Evolutionary conservation across 441 rosid genomes (phyloP), one percentile per base, ranked within the genome.

Genomic region (Erysimum cheiri): DNA sequence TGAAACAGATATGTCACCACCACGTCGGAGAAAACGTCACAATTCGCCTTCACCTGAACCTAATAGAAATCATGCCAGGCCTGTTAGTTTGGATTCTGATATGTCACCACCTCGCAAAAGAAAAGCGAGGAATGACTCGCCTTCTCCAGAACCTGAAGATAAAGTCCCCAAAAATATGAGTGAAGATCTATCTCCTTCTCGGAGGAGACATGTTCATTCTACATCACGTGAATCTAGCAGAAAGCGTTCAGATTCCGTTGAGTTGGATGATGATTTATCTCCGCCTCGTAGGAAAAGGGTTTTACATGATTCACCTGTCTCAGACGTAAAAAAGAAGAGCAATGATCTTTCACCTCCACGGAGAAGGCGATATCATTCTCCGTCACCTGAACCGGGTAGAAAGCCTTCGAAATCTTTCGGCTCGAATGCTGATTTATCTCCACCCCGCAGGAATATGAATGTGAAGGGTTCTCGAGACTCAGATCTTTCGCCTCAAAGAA

Each of bases 401-500:
- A 66, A 54, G 28, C 60, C 62, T 56, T 56, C 73, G 12, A 56
- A 64, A 36, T 71, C 73, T 10, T 35, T 68, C 41, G 69, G 41
- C 29, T 64, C 71, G 13, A 64, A 54, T 57, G 37, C 82, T 73
- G 86, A 83, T 75, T 49, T 85, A 33, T 87, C 85, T 54, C 88
- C 88, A 5, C 86, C 87, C 3, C 77, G 72, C 72, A 83, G 68
- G 58, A 65, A 29, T 44, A 69, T 73, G 65, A 68, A 19, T 67
- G 62, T 35, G 58, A 67, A 61, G 44, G 63, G 53, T 50, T 71
- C 73, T 47, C 78, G 61, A 24, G 78, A 63, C 37, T 67, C 72
- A 3, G 92, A 85, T 81, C 81, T 83, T 64, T 83, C 85, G 15
- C 89, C 87, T 22, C 87, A 80, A 37, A 80, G 91, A 67, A 83